Evolutionary conservation across 768 basidiomycete genomes (phyloP).

Genomic region (Lyophyllum atratum): DNA sequence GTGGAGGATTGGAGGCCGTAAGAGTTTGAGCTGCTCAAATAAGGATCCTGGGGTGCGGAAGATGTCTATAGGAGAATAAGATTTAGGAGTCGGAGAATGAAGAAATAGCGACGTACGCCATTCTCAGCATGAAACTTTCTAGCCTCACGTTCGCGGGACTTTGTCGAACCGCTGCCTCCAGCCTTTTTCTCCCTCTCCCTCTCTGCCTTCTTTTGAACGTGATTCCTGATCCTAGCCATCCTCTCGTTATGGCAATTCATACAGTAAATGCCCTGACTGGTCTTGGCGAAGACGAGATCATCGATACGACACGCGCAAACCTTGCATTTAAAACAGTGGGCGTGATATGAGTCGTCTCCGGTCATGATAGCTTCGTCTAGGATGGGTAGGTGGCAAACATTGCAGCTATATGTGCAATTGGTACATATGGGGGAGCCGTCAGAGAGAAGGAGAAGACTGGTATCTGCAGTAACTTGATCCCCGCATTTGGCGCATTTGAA

Average conservation of each 20-base stretch:
- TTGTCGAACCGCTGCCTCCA: conserved; percentile 42
- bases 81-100: neutral
- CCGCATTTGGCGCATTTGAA: conserved; percentile 97
- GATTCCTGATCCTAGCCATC: conserved; percentile 88
- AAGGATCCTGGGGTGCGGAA: neutral
- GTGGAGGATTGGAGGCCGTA: neutral
- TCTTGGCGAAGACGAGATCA: conserved; percentile 98
- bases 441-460: conserved; percentile 93
- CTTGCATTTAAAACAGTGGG: conserved; percentile 98
- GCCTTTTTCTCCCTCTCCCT: conserved; percentile 49
- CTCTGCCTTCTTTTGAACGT: conserved; percentile 87
- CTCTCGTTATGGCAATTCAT: conserved; percentile 99
- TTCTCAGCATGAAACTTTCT: conserved; percentile 39
- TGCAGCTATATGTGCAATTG: conserved; percentile 94
- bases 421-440: conserved; percentile 98
- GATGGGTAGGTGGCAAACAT: conserved; percentile 90
- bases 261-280: conserved; percentile 97
- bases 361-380: conserved; percentile 99
- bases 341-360: conserved; percentile 97
- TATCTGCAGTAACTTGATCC: conserved; percentile 92
- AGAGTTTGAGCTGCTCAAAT: conserved; percentile 2
- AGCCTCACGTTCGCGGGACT: conserved; percentile 42
- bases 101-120: conserved; percentile 37
- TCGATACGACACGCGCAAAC: conserved; percentile 94
- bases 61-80: conserved; percentile 12